These are phyloP conservation scores for Apiospora pterosperma DNA, from an alignment of 2,329 filamentous ascomycete genomes.

Conservation along the genomic window DNA sequence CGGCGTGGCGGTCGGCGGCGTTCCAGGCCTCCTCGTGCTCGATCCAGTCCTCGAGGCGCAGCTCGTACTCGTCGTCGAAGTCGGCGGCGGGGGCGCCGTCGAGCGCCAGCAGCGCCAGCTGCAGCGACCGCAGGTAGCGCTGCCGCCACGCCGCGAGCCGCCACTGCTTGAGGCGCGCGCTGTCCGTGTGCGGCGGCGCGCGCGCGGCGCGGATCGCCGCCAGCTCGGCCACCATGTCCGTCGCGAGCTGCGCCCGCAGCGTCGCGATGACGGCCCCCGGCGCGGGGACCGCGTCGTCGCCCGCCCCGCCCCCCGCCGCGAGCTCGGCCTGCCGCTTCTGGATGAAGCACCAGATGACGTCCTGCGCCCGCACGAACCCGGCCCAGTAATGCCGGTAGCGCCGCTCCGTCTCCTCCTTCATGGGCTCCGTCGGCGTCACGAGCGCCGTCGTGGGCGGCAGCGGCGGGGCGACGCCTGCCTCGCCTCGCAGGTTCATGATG, in stretches of 20 bases:
- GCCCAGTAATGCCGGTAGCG: no score
- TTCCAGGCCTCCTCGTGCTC: background rate
- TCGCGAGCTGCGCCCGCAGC: background rate
- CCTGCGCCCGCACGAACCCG: background rate
- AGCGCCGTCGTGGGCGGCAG: background rate
- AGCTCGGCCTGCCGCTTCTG: background rate
- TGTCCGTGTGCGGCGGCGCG: no score
- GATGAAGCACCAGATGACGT: background rate
- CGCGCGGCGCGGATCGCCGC: no score
- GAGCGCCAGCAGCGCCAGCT: background rate
- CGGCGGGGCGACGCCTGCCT: background rate
- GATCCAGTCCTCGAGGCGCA: background rate
- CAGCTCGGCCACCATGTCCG: background rate
- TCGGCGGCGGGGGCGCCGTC: background rate
- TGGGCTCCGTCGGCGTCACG: background rate
- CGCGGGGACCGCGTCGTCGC: background rate
- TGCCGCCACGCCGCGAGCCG: background rate
- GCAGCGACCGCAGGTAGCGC: background rate
- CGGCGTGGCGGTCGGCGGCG: background rate
- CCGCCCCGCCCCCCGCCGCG: background rate
- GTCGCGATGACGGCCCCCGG: background rate
- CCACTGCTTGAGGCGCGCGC: background rate
- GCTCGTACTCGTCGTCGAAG: background rate
- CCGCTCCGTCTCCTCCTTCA: background rate
- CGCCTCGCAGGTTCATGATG: background rate